Conservation (phyloP, 176 grass and related monocot species). For the Puccinellia tenuiflora region DNA sequence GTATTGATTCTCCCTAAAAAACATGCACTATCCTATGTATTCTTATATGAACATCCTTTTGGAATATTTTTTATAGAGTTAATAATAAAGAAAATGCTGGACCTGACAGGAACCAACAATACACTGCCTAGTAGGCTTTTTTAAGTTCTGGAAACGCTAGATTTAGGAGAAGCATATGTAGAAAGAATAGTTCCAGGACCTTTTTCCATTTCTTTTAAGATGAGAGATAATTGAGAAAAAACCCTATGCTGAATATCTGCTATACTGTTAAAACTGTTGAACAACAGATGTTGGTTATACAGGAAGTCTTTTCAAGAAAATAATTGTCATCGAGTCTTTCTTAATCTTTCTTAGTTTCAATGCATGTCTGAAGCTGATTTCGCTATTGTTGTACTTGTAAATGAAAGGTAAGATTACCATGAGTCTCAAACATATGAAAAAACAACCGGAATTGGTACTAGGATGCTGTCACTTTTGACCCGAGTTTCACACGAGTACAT, state of each 20-base stretch:
- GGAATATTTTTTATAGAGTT: neutral
- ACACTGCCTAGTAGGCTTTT: neutral
- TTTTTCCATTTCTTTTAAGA: neutral
- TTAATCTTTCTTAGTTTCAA: neutral
- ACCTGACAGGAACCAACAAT: neutral
- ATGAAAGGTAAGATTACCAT: neutral
- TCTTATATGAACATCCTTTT: neutral
- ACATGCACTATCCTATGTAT: neutral
- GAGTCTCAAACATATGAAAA: neutral
- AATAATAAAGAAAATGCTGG: neutral
- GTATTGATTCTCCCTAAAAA: neutral
- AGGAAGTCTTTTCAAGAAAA: neutral
- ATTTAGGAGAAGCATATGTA: neutral
- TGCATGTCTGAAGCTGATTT: neutral
- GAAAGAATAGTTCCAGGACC: neutral
- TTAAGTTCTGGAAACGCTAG: neutral
- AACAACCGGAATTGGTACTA: neutral
- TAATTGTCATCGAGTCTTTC: neutral
- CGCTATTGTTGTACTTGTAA: neutral
- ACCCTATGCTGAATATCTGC: neutral
- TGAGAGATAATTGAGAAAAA: neutral
- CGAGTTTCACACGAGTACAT: neutral
- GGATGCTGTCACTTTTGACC: neutral
- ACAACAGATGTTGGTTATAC: neutral
- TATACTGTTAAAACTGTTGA: neutral